Conservation (phyloP, 352 stramenopile genomes). For the Globisporangium carolinianum region DNA sequence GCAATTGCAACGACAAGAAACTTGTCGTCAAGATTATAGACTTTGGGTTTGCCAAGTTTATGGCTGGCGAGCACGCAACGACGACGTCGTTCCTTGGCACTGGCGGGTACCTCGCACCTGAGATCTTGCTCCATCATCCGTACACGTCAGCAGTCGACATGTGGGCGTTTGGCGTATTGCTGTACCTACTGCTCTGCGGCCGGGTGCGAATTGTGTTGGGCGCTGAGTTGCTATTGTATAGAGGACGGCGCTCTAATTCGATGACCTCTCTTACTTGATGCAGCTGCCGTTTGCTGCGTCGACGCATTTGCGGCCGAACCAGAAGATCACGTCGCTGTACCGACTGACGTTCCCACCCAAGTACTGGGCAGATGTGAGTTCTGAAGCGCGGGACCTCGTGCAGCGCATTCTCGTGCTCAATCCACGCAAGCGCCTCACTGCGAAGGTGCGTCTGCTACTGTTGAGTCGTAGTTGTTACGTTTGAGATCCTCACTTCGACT, state of each 20-base stretch:
- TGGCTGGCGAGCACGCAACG: conserved; percentile 40
- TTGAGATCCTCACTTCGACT: no score
- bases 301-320: conserved; percentile 46
- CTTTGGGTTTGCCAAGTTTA: conserved; percentile 96
- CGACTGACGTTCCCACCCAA: conserved; percentile 64
- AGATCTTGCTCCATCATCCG: conserved; percentile 94
- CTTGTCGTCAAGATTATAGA: conserved; percentile 97
- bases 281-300: conserved; percentile 60
- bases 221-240: background rate
- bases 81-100: conserved; percentile 77
- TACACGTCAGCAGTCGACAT: conserved; percentile 96
- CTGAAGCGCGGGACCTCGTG: conserved; percentile 49
- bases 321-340: conserved; percentile 59
- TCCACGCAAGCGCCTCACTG: conserved; percentile 37
- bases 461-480: no score
- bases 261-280: background rate
- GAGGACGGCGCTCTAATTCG: background rate
- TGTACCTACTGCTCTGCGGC: conserved; percentile 95
- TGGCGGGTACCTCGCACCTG: conserved; percentile 94
- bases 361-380: conserved; percentile 67
- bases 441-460: conserved; percentile 11
- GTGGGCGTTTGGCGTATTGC: conserved; percentile 95
- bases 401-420: conserved; percentile 56
- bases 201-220: conserved; percentile 51
- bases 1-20: conserved; percentile 1